Evolutionary conservation across 2,329 filamentous ascomycete genomes (phyloP).

Genomic region (Moelleriella libera): DNA sequence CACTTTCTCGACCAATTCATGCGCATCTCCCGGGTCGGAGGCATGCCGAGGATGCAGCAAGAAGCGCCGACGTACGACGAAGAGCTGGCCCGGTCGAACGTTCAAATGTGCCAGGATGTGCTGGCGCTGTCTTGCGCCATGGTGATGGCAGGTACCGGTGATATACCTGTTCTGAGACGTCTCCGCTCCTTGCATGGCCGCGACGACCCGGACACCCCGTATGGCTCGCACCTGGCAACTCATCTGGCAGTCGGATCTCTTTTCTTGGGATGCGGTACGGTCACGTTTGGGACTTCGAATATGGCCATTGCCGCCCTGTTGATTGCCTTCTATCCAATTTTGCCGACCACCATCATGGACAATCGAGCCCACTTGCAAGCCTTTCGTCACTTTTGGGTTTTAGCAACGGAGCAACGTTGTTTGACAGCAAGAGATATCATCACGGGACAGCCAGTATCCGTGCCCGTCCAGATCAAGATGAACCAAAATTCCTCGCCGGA

Average conservation of each 20-base stretch:
- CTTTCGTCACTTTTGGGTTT: constrained; percentile 92
- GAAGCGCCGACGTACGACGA: constrained; percentile 54
- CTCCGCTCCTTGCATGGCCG: constrained; percentile 80
- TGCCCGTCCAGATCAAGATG: constrained; percentile 55
- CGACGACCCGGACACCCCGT: constrained; percentile 69
- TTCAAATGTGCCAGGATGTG: constrained; percentile 82
- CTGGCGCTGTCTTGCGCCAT: constrained; percentile 69
- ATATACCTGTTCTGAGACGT: constrained; percentile 70
- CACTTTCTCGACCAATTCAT: constrained; percentile 80
- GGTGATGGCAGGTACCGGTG: constrained; percentile 93
- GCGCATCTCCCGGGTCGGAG: constrained; percentile 50
- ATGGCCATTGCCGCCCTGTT: constrained; percentile 75
- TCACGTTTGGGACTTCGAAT: constrained; percentile 81
- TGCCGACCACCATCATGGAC: constrained; percentile 78
- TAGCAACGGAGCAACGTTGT: constrained; percentile 81
- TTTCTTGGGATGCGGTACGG: constrained; percentile 84
- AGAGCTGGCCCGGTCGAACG: constrained; percentile 67
- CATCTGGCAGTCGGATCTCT: constrained; percentile 85
- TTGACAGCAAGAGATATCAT: constrained; percentile 78
- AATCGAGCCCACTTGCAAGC: constrained; percentile 92
- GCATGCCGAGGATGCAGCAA: constrained; percentile 13
- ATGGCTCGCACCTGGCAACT: constrained; percentile 84
- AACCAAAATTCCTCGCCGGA: constrained; percentile 25
- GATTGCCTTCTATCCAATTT: constrained; percentile 87
- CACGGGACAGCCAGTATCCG: constrained; percentile 63